Base-by-base conservation (phyloP, 441 rosid genomes). In the Jatropha multifida region DNA sequence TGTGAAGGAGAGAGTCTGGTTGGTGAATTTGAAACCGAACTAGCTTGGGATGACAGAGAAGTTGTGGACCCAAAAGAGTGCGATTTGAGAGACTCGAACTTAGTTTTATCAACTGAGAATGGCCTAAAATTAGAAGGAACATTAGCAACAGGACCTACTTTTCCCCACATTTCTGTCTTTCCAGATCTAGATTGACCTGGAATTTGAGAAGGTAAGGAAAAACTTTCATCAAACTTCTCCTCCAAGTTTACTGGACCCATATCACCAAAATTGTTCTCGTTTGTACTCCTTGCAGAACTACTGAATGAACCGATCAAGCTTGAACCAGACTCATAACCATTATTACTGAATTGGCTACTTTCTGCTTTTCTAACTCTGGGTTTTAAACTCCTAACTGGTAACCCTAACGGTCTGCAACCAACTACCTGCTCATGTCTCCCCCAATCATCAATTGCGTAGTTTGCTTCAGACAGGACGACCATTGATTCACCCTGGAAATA, bases 301-400 rank as follows among this genome's bases (percentile, higher is more conserved):
- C 78, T 61, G 5, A 78, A 68, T 4, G 72, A 78, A 52, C 78
- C 81, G 15, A 68, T 78, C 60, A 81, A 75, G 81, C 77, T 66
- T 9, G 87, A 78, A 80, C 75, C 74, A 73, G 83, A 77, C 54
- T 79, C 81, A 72, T 79, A 71, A 69, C 76, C 83, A 46, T 76
- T 44, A 44, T 44, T 75, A 42, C 79, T 79, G 67, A 69, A 72
- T 42, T 77, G 80, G 65, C 78, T 17, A 68, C 77, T 48, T 71
- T 20, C 79, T 42, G 17, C 56, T 67, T 71, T 76, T 46, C 52
- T 72, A 40, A 54, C 46, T 68, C 79, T 76, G 7, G 87, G 78
- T 66, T 82, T 88, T 56, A 91, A 85, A 80, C 94, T 94, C 85
- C 92, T 85, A 83, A 92, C 81, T 0, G 98, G 98, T 81, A 94